Base-by-base conservation (phyloP, 257 asterid genomes). In the Paulownia fortunei region DNA sequence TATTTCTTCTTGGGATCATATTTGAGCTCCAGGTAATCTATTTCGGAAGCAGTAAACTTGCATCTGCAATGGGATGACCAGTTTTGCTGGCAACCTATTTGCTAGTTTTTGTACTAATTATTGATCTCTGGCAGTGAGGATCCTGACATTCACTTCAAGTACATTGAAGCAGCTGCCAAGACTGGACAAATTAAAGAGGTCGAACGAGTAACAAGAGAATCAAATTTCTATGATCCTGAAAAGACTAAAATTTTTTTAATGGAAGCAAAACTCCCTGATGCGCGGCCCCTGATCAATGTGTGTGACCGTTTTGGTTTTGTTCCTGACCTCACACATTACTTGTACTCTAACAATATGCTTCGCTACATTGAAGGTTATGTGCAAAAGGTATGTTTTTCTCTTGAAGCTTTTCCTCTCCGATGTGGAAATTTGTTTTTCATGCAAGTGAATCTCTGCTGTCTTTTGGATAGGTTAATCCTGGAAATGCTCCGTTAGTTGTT, bases 221-320 rank as follows among this genome's bases (percentile, higher is more conserved):
- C 99, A 51, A 91, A 93, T 78, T 96, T 94, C 87, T 96, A 93
- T 84, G 96, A 96, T 75, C 87, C 99, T 32, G 99, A 94, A 70
- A 96, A 94, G 89, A 94, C 99, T 0, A 96, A 94, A 83, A 96
- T 92, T 88, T 96, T 96, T 86, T 79, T 96, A 83, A 96, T 93
- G 99, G 99, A 93, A 82, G 97, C 98, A 56, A 93, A 96, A 81
- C 99, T 96, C 68, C 99, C 99, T 4, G 99, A 96, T 91, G 99
- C 99, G 19, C 86, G 99, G 39, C 99, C 99, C 1, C 88, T 96
- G 77, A 96, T 96, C 74, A 96, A 96, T 75, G 99, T 96, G 59
- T 96, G 99, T 51, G 99, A 96, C 78, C 97, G 99, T 68, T 96
- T 96, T 88, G 97, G 96, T 79, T 96, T 96, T 92, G 99, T 96